Conservation (phyloP, 2,329 filamentous ascomycete genomes). For the Pleomassaria siparia region DNA sequence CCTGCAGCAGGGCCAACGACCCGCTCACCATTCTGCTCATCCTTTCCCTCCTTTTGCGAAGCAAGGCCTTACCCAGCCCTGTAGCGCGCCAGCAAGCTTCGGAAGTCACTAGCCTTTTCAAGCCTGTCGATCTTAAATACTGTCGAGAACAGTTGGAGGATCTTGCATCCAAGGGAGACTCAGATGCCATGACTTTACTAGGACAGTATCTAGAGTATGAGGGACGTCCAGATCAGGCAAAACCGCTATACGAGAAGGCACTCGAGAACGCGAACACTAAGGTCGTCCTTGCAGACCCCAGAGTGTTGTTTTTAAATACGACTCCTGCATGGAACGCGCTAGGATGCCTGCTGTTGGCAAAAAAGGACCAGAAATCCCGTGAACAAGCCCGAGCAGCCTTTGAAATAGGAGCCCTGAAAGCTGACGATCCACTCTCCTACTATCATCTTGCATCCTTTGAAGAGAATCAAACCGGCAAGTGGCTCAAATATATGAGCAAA, state of each 20-base stretch:
- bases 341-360: conserved; percentile 23
- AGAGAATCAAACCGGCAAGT: conserved; percentile 32
- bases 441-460: conserved; percentile 38
- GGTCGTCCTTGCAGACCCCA: neutral
- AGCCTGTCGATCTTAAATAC: conserved; percentile 17
- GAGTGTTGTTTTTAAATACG: conserved; percentile 7
- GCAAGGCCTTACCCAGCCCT: conserved; percentile 9
- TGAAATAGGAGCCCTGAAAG: conserved; percentile 38
- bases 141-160: conserved; percentile 21
- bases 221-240: conserved; percentile 23
- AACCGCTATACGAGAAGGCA: conserved; percentile 25
- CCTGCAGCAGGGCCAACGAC: conserved; percentile 31
- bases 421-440: conserved; percentile 48
- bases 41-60: conserved; percentile 27
- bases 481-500: conserved; percentile 50
- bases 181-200: conserved; percentile 30
- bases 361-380: conserved; percentile 14
- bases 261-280: conserved; percentile 11
- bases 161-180: conserved; percentile 20
- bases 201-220: conserved; percentile 33
- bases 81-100: conserved; percentile 4
- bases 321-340: conserved; percentile 36
- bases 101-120: conserved; percentile 21
- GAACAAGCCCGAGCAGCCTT: conserved; percentile 34
- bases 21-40: conserved; percentile 31